Evolutionary conservation across 371 early-diverging fungal genomes (phyloP), one percentile per base, ranked within the genome.

Genomic region (Quaeritorhiza haematococci): DNA sequence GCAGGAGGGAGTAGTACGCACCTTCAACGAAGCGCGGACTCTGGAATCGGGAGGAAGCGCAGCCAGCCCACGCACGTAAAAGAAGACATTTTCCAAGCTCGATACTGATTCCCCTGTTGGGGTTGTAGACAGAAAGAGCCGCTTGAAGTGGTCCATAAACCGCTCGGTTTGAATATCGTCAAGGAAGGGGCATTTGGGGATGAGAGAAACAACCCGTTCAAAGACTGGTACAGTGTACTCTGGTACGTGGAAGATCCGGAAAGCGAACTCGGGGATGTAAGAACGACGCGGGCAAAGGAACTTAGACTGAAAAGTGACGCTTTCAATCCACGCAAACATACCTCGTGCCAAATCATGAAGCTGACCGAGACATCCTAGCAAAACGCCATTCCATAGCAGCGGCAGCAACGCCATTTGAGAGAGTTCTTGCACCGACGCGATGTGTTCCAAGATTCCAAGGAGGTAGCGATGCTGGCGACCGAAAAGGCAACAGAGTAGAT

Each of bases 101-200:
- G n/a, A n/a, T n/a, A n/a, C n/a, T n/a, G n/a, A 38, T n/a, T n/a
- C n/a, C n/a, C n/a, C n/a, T n/a, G n/a, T n/a, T n/a, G n/a, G n/a
- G n/a, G n/a, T n/a, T n/a, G n/a, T n/a, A n/a, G n/a, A n/a, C n/a
- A n/a, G n/a, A n/a, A n/a, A n/a, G n/a, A n/a, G n/a, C n/a, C n/a
- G n/a, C n/a, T n/a, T n/a, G n/a, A n/a, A n/a, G n/a, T n/a, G n/a
- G n/a, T n/a, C n/a, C n/a, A n/a, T n/a, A n/a, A n/a, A n/a, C n/a
- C n/a, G n/a, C n/a, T n/a, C n/a, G n/a, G n/a, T n/a, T n/a, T n/a
- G n/a, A n/a, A n/a, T n/a, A n/a, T n/a, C n/a, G n/a, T n/a, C n/a
- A n/a, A n/a, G n/a, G 53, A 59, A 62, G 3, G 61, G 69, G 33
- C 69, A 64, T 33, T 62, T 61, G 48, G 64, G 61, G 17, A 69